These are phyloP conservation scores for Aspergillus texensis DNA, from an alignment of 2,329 filamentous ascomycete genomes.

Conservation along the genomic window DNA sequence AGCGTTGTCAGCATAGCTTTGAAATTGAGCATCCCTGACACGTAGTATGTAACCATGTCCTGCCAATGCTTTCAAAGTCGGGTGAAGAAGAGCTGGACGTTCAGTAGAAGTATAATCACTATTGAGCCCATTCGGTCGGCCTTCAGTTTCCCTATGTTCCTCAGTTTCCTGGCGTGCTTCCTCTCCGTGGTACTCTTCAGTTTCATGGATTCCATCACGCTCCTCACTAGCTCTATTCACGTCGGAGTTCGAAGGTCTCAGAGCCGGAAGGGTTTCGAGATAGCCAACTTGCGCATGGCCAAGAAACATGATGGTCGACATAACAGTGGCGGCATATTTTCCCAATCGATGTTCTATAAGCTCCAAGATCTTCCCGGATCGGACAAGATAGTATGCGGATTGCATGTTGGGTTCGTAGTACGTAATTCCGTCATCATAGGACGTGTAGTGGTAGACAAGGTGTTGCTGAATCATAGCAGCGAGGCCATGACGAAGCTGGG, in stretches of 20 bases:
- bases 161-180: neutral
- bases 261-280: constrained; percentile 44
- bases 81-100: constrained; percentile 33
- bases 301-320: constrained; percentile 73
- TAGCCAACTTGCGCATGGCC: constrained; percentile 68
- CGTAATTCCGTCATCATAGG: constrained; percentile 63
- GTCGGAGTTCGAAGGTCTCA: constrained; percentile 21
- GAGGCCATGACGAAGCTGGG: constrained; percentile 78
- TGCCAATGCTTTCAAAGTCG: constrained; percentile 43
- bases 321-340: constrained; percentile 70
- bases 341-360: constrained; percentile 75
- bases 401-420: constrained; percentile 83
- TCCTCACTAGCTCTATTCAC: constrained; percentile 28
- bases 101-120: constrained; percentile 25
- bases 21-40: constrained; percentile 44
- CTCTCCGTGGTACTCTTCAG: constrained; percentile 12
- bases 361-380: constrained; percentile 79
- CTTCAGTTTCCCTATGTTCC: constrained; percentile 22
- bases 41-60: constrained; percentile 46
- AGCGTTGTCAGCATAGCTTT: constrained; percentile 43
- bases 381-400: constrained; percentile 78
- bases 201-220: constrained; percentile 16
- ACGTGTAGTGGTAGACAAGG: constrained; percentile 73
- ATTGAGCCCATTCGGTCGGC: constrained; percentile 25
- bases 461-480: constrained; percentile 87